Conservation (phyloP, 2,329 filamentous ascomycete species). For the Aspergillus sclerotialis region DNA sequence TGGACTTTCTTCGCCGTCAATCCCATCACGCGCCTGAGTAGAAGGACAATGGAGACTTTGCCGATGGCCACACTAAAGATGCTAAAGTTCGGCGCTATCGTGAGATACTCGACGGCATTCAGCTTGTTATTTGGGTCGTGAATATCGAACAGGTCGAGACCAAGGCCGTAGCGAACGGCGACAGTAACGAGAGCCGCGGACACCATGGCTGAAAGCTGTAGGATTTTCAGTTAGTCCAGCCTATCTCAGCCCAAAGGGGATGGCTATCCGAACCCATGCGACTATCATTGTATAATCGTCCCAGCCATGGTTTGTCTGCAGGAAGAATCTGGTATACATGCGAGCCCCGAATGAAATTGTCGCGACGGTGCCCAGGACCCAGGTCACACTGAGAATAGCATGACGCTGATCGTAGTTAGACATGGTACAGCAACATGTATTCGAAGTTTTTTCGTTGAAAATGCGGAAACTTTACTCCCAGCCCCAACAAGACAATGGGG, state of each 20-base stretch:
- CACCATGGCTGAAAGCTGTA: slow-evolving; percentile 2
- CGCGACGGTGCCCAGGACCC: neutral
- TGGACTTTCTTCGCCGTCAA: slow-evolving; percentile 3
- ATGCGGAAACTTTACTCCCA: neutral
- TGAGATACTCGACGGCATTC: slow-evolving; percentile 9
- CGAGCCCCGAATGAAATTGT: neutral
- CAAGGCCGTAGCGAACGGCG: slow-evolving; percentile 11
- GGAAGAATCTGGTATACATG: neutral
- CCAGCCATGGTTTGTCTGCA: neutral
- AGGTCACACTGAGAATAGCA: neutral
- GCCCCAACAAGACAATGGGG: neutral
- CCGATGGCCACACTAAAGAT: slow-evolving; percentile 10
- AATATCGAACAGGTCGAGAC: slow-evolving; percentile 8
- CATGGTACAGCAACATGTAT: neutral
- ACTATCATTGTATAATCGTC: neutral
- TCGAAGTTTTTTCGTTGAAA: neutral
- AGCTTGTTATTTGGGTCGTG: neutral
- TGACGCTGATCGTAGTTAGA: neutral
- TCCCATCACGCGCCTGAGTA: slow-evolving; percentile 9
- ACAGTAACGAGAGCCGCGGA: slow-evolving; percentile 7
- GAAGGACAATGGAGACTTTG: slow-evolving; percentile 12
- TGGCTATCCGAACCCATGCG: neutral
- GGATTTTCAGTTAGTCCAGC: neutral
- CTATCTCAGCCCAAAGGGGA: neutral
- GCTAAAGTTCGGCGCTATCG: slow-evolving; percentile 9